phyloP scores from a whole-genome alignment of 2,329 filamentous ascomycete species.

The Beauveria rudraprayagi region DNA sequence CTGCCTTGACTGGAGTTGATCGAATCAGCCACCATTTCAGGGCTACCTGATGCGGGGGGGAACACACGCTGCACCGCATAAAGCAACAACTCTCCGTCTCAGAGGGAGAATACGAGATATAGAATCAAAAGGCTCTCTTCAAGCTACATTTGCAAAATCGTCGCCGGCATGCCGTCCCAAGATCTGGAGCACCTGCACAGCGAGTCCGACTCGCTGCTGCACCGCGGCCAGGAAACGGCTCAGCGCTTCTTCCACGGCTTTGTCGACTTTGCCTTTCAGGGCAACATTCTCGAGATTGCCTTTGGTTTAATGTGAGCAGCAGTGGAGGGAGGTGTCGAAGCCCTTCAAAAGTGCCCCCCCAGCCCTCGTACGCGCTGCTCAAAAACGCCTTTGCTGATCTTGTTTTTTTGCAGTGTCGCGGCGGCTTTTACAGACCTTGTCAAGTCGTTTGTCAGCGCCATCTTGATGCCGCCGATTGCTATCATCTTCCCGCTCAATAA shows the following conservation, averaged over 20 bases:
- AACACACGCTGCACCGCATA: neutral
- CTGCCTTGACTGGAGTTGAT: neutral
- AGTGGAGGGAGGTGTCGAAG: neutral
- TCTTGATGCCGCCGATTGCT: constrained; percentile 61
- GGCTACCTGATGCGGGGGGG: neutral
- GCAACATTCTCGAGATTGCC: constrained; percentile 68
- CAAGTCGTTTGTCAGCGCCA: constrained; percentile 63
- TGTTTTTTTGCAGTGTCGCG: constrained; percentile 40
- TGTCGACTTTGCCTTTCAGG: constrained; percentile 63
- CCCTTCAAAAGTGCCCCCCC: neutral
- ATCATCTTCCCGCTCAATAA: constrained; percentile 60
- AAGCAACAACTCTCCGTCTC: neutral
- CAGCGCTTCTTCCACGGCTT: constrained; percentile 54
- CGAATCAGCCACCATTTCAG: constrained; percentile 1
- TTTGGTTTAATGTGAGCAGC: constrained; percentile 62
- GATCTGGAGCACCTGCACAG: constrained; percentile 25
- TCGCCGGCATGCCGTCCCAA: constrained; percentile 24
- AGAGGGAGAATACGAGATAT: neutral
- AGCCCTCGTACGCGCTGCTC: neutral
- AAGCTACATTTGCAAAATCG: neutral
- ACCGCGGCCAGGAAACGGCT: constrained; percentile 38
- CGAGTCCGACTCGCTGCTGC: constrained; percentile 34
- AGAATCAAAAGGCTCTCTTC: neutral
- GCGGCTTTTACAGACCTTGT: constrained; percentile 64
- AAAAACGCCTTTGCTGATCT: neutral